Evolutionary conservation across 306 rosid genomes (phyloP), one percentile per base, ranked within the genome.

Genomic region (Datisca glomerata): DNA sequence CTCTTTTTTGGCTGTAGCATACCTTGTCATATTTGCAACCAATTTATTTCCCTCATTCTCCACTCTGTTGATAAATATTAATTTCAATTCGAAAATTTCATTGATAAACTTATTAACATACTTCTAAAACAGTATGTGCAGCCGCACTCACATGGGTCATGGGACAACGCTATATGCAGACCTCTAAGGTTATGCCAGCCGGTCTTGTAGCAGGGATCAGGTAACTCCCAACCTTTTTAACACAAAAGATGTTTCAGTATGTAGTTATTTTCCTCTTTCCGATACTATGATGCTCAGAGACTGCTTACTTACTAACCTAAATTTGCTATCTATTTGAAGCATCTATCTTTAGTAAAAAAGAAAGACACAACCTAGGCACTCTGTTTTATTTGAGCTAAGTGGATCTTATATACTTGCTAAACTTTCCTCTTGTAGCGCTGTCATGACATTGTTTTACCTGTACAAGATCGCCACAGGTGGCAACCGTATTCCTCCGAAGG

Each of bases 101-200:
- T 41, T 25, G 27, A 42, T 41, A 23, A 31, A 10, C 18, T 31
- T 11, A 20, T 10, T 6, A 28, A n/a, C 11, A 55, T 45, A 4
- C 45, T 25, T 56, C 31, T 3, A 16, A 47, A 53, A 69, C 85
- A 86, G 96, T 65, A 59, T 64, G 69, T 58, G 89, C 91, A 29
- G 74, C 61, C 2, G 18, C 25, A 2, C 65, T 86, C 47, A 72
- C 93, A 13, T 75, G 66, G 68, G 61, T 75, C 43, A 86, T 86
- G 96, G 96, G 91, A 15, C 80, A 75, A 59, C 79, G 93, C 2
- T 81, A 86, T 43, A 0, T 86, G 68, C 63, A 60, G 43, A 81
- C 93, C 34, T 78, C 80, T 3, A 86, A 86, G 80, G 16, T 86
- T 48, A 81, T 86, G 91, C 96, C 96, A 11, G 80, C 96, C 55